A percentile compares a stretch with the other conserved stretches of the same genome.
Evolutionary conservation across 208 protist genomes (phyloP).

Genomic region (Crithidia thermophila): DNA sequence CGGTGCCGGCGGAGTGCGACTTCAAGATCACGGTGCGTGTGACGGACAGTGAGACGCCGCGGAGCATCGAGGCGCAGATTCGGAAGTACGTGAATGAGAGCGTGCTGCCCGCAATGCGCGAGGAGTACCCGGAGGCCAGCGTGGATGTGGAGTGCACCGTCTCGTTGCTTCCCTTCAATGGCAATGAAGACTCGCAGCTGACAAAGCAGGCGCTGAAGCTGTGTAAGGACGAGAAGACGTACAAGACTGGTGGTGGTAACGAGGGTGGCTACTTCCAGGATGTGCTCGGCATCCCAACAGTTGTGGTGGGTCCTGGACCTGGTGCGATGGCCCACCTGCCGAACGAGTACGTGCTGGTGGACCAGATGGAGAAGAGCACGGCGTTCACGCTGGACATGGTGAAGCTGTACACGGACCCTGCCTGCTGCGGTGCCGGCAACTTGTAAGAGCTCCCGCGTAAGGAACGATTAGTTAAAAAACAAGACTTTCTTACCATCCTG

Average conservation of each 20-base stretch:
- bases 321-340: slow-evolving; percentile 49
- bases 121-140: slow-evolving; percentile 43
- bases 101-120: slow-evolving; percentile 41
- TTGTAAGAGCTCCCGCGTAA: slow-evolving; percentile 4
- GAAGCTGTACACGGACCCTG: slow-evolving; percentile 30
- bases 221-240: slow-evolving; percentile 11
- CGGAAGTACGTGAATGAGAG: slow-evolving; percentile 38
- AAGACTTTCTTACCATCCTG: too few relatives aligned
- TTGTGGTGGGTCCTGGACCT: slow-evolving; percentile 55
- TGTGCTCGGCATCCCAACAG: slow-evolving; percentile 47
- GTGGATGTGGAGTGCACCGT: slow-evolving; percentile 21
- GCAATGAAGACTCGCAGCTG: slow-evolving; percentile 40
- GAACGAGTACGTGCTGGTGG: slow-evolving; percentile 60
- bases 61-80: slow-evolving; percentile 32
- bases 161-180: slow-evolving; percentile 37
- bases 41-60: slow-evolving; percentile 26
- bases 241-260: slow-evolving; percentile 39
- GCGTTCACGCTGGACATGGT: slow-evolving; percentile 43
- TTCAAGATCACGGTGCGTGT: slow-evolving; percentile 47
- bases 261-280: slow-evolving; percentile 70
- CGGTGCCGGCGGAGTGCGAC: slow-evolving; percentile 54
- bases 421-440: slow-evolving; percentile 16
- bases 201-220: slow-evolving; percentile 31
- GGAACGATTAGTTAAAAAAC: too few relatives aligned
- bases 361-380: slow-evolving; percentile 38